Percentiles rank a stretch among this genome's conserved stretches.
Evolutionary conservation across 2,329 filamentous ascomycete genomes (phyloP).

Genomic region (Cladorrhinum sp.): DNA sequence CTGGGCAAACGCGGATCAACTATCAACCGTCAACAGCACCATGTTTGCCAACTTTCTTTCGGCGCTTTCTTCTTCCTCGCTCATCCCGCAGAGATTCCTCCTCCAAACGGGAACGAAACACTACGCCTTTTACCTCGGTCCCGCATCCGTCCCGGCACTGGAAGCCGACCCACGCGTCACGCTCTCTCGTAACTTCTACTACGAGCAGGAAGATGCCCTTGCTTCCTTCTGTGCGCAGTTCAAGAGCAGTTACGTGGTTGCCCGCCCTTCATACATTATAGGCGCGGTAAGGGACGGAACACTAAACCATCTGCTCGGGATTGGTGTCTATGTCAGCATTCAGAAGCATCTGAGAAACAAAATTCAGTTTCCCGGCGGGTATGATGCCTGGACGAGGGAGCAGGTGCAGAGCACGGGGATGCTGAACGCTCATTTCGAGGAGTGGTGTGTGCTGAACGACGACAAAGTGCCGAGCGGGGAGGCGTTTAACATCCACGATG

Average conservation of each 20-base stretch:
- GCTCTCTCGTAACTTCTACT: slow-evolving; percentile 53
- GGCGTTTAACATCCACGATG: slow-evolving; percentile 49
- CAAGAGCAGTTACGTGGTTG: slow-evolving; percentile 38
- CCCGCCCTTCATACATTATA: slow-evolving; percentile 46
- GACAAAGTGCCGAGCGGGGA: slow-evolving; percentile 40
- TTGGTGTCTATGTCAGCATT: slow-evolving; percentile 50
- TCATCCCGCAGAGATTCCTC: slow-evolving; percentile 44
- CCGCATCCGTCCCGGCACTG: slow-evolving; percentile 39
- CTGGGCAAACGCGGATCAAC: slow-evolving; percentile 50
- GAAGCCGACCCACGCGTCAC: slow-evolving; percentile 44
- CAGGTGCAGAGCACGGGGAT: slow-evolving; percentile 41
- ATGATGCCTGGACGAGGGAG: slow-evolving; percentile 42
- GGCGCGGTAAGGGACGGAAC: slow-evolving; percentile 48
- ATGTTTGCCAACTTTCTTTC: slow-evolving; percentile 48
- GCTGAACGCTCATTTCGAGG: slow-evolving; percentile 47
- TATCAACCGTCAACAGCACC: slow-evolving; percentile 43
- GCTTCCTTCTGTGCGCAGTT: slow-evolving; percentile 36
- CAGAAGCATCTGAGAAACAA: slow-evolving; percentile 30
- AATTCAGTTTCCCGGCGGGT: slow-evolving; percentile 44
- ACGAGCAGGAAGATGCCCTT: slow-evolving; percentile 50
- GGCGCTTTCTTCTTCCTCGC: slow-evolving; percentile 32
- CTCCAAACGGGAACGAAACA: slow-evolving; percentile 53
- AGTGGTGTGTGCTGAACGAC: slow-evolving; percentile 47
- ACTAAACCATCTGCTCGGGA: slow-evolving; percentile 47
- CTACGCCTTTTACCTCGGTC: slow-evolving; percentile 49